Evolutionary conservation across 2,329 filamentous ascomycete species (phyloP), one percentile per base, ranked within the genome.

Genomic region (Cladosporium colombiae): DNA sequence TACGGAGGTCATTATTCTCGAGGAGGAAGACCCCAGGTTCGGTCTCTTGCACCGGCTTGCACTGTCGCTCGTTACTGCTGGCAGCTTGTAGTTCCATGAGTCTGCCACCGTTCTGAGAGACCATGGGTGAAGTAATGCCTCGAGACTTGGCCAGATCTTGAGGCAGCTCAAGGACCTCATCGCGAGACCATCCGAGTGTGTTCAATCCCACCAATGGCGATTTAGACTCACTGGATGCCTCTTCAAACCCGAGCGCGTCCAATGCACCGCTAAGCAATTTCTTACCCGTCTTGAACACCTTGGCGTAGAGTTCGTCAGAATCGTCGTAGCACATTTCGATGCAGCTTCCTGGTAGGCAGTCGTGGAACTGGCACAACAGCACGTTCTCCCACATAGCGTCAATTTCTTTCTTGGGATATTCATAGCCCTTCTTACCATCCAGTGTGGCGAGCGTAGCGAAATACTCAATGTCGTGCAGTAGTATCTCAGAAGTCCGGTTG

Each of bases 251-350:
- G 56, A 97, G 83, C 8, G 86, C 84, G 18, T 84, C 78, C 66
- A 91, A 84, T 5, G 93, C 85, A 21, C 92, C 88, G 53, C 89
- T 83, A 49, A 95, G 82, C 3, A 96, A 80, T 69, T 85, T 87
- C 69, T 91, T 81, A 6, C 91, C 94, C 1, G 87, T 92, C 70
- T 88, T 82, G 75, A 96, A 97, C 2, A 97, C 87, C 71, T 92
- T 83, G 2, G 86, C 90, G 75, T 99, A 99, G 7, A 97, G 84
- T 77, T 93, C 86, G 75, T 97, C 91, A 3, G 93, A 96, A 76
- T 99, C 95, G 76, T 96, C 92, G 73, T 98, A 98, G 78, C 93
- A 97, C 93, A 98, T 97, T 78, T 96, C 93, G 72, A 99, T 98
- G 37, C 88, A 91, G 75, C 92, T 97, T 65, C 95, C 95, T 0